Evolutionary conservation across 805 yeast genomes (phyloP).

Genomic region (Lipomyces lipofer): DNA sequence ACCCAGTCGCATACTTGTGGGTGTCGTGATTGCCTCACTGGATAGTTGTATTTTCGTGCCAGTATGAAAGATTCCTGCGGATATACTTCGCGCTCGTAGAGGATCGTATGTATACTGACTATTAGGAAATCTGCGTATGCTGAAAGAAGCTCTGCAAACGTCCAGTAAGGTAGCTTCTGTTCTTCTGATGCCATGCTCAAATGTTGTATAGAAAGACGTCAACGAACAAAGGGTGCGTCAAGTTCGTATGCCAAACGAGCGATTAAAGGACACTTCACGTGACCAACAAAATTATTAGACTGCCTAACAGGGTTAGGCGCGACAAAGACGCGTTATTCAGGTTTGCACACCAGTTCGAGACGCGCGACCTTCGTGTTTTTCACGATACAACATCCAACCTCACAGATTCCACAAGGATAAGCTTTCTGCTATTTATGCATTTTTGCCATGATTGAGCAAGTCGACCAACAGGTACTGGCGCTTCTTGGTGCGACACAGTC

Average conservation of each 20-base stretch:
- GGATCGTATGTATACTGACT: conserved; percentile 55
- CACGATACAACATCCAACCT: no score
- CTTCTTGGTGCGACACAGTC: conserved; percentile 25
- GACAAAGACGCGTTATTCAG: no score
- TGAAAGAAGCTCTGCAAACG: conserved; percentile 20
- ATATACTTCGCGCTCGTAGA: conserved; percentile 56
- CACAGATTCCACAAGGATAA: no score
- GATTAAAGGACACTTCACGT: no score
- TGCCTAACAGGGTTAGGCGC: no score
- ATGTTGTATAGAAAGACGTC: no score
- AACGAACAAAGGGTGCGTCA: no score
- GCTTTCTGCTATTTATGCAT: background rate
- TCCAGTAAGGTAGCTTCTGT: conserved; percentile 13
- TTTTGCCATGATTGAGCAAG: background rate
- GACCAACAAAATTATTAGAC: no score
- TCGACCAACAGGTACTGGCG: conserved; percentile 21
- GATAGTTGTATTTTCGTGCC: conserved; percentile 47
- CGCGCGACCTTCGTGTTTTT: no score
- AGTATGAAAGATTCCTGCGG: conserved; percentile 51
- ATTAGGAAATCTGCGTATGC: conserved; percentile 42
- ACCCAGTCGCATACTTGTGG: conserved; percentile 51
- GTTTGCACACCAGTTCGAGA: no score
- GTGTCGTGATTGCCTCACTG: conserved; percentile 48
- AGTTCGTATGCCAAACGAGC: no score
- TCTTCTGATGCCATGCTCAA: background rate